These are phyloP conservation scores for Cynara cardunculus DNA, from an alignment of 129 eudicot species.

Conservation along the genomic window DNA sequence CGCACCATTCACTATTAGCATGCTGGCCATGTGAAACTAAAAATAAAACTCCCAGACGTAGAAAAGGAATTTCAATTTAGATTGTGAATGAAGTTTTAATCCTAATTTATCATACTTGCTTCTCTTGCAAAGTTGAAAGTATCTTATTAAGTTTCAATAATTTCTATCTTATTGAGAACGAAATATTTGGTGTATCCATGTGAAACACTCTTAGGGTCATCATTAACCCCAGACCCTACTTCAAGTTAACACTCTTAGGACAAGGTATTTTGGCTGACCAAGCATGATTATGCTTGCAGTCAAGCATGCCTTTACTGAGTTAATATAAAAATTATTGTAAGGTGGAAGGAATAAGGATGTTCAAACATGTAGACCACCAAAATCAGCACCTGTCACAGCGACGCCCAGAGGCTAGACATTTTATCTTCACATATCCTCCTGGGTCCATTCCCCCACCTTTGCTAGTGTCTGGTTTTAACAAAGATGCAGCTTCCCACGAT, in stretches of 20 bases:
- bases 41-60: too few relatives aligned
- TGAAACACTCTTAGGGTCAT: not conserved
- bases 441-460: conserved; percentile 99
- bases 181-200: not conserved
- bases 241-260: too few relatives aligned
- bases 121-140: too few relatives aligned
- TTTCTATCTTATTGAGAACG: too few relatives aligned
- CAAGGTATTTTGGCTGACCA: not conserved
- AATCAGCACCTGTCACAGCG: conserved; percentile 71
- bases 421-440: conserved; percentile 96
- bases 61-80: too few relatives aligned
- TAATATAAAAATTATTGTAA: not conserved
- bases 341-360: not conserved
- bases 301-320: not conserved
- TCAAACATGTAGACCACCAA: not conserved
- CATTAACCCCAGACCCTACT: too few relatives aligned
- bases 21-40: not conserved
- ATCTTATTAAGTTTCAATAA: too few relatives aligned
- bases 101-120: too few relatives aligned
- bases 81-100: too few relatives aligned
- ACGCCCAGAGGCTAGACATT: conserved; percentile 88
- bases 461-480: conserved; percentile 92
- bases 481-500: conserved; percentile 96
- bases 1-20: not conserved
- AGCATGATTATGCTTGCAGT: not conserved